phyloP scores from a whole-genome alignment of 805 yeast species.

The Hyphopichia homilentoma region DNA sequence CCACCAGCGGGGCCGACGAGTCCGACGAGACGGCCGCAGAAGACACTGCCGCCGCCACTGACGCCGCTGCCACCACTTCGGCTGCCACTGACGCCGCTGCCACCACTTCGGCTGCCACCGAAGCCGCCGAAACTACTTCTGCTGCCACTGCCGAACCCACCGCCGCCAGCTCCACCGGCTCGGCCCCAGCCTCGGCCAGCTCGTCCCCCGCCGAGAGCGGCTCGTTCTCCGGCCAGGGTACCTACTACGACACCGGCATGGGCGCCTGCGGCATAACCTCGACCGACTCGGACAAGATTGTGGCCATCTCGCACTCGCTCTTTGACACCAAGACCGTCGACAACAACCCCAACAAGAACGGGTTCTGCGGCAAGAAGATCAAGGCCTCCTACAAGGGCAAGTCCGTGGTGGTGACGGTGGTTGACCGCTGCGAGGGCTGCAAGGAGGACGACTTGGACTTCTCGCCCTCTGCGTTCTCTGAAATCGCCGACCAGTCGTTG shows the following conservation, averaged over 20 bases:
- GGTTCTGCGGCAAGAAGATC: slow-evolving; percentile 53
- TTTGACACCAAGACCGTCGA: slow-evolving; percentile 29
- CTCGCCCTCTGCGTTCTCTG: slow-evolving; percentile 56
- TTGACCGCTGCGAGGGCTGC: slow-evolving; percentile 58
- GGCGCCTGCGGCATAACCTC: slow-evolving; percentile 56
- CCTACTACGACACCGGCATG: slow-evolving; percentile 42
- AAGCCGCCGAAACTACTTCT: slow-evolving; percentile 8
- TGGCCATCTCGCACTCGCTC: slow-evolving; percentile 47
- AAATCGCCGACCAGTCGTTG: slow-evolving; percentile 46
- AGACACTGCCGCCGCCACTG: slow-evolving; percentile 6
- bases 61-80: slow-evolving; percentile 6
- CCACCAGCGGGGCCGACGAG: slow-evolving; percentile 1
- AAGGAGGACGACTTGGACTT: slow-evolving; percentile 48
- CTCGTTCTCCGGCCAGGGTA: slow-evolving; percentile 42
- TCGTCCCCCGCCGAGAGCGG: slow-evolving; percentile 12
- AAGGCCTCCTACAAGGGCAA: slow-evolving; percentile 44
- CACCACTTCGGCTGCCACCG: slow-evolving; percentile 6
- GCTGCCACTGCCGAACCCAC: slow-evolving; percentile 9
- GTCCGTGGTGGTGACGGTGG: slow-evolving; percentile 53
- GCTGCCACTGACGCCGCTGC: slow-evolving; percentile 7
- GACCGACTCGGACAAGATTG: slow-evolving; percentile 46
- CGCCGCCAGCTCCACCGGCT: slow-evolving; percentile 7
- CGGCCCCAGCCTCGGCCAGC: slow-evolving; percentile 12
- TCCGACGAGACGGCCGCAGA: background rate
- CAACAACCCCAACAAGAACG: slow-evolving; percentile 41